Base-by-base conservation (phyloP, 2,329 filamentous ascomycete species). In the Zymoseptoria brevis region DNA sequence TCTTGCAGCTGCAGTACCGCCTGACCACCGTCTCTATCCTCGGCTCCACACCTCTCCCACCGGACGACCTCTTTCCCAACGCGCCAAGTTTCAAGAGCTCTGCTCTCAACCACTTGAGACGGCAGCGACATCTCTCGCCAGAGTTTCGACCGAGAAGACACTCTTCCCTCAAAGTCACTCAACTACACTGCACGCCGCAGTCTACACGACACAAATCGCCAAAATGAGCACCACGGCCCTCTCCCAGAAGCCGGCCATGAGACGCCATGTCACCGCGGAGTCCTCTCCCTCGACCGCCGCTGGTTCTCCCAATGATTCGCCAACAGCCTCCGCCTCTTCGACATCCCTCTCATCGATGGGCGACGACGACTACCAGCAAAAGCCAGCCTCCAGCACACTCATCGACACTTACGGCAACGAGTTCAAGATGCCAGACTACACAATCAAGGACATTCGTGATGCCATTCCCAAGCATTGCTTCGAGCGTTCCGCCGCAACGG, bases 391-490 rank as follows among this genome's bases (percentile, higher is more conserved):
- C 67, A 75, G 78, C 66, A 84, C 86, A 74, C 83, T 99, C 67
- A 71, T 94, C 65, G 92, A 99, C 78, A 93, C 90, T 11, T 94
- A 96, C 75, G 94, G 94, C 76, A 96, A 97, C 76, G 83, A 91
- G 71, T 99, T 99, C 80, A 81, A 90, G 75, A 82, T 96, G 59
- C 94, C 94, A 67, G 87, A 97, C 77, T 99, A 88, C 81, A 96
- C 91, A 73, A 96, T 99, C 83, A 96, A 96, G 82, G 85, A 99
- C 73, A 93, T 99, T 73, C 87, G 90, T 71, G 89, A 96, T 78
- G 94, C 94, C 74, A 99, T 99, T 68, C 94, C 94, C 65, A 90
- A 92, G 77, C 94, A 96, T 82, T 99, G 94, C 83, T 97, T 88
- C 76, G 82, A 96, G 80, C 88, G 94, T 62, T 96, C 90, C 53